Conservation (phyloP, 1,139 yeast species). For the Pichia sp. region DNA sequence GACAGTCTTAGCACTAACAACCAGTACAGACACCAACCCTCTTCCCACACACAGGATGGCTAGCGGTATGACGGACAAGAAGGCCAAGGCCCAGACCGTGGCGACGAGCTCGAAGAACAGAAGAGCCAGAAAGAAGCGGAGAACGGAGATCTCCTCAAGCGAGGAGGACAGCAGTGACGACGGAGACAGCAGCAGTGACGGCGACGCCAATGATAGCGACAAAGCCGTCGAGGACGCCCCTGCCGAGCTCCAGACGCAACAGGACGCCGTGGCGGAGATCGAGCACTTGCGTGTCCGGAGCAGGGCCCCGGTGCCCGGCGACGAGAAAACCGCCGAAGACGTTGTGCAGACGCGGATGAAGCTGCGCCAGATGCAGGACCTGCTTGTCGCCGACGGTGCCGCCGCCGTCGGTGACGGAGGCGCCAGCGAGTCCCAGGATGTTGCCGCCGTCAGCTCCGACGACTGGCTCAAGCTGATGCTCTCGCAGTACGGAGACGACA, state of each 20-base stretch:
- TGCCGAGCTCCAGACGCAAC: neutral
- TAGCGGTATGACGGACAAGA: neutral
- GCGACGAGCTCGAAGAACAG: slow-evolving; percentile 24
- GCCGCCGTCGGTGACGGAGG: neutral
- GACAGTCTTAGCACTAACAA: neutral
- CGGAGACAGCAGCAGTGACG: neutral
- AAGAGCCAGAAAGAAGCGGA: slow-evolving; percentile 69
- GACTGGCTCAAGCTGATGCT: slow-evolving; percentile 18
- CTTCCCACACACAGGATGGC: neutral
- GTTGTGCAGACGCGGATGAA: slow-evolving; percentile 8
- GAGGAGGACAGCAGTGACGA: slow-evolving; percentile 19
- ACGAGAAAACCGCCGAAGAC: slow-evolving; percentile 5
- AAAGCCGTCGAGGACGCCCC: too few relatives aligned
- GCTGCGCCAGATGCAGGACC: slow-evolving; percentile 4
- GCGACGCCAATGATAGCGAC: neutral
- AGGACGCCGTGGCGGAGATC: slow-evolving; percentile 17
- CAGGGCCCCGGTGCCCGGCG: neutral
- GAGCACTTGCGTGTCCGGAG: neutral
- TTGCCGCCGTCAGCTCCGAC: slow-evolving; percentile 10
- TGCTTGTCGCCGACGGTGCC: neutral
- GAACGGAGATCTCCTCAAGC: slow-evolving; percentile 52
- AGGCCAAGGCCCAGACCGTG: neutral
- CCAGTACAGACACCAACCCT: too few relatives aligned
- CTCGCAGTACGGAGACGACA: slow-evolving; percentile 18
- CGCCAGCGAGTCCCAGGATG: too few relatives aligned